Base-by-base conservation (phyloP, 176 grass and related monocot species). In the Panicum miliaceum region DNA sequence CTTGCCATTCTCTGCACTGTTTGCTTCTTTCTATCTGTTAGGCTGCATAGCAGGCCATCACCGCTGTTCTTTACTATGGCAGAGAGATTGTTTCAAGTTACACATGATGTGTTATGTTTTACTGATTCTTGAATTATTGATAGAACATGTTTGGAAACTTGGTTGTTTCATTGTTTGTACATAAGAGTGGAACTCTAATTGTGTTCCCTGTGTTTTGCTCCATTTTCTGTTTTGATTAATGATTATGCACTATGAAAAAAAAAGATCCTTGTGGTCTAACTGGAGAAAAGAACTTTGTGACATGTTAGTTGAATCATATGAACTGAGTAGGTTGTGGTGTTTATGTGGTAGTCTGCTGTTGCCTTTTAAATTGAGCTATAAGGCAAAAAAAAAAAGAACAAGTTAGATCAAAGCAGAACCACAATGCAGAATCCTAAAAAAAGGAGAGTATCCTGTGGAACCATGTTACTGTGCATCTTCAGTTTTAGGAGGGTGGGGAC, bases 211-310 rank as follows among this genome's bases (percentile, higher is more conserved):
- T 71, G 38, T 78, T 61, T 46, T 26, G n/a, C 20, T 42, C 42
- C 11, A 23, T 68, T 40, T 71, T 83, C 34, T 88, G 27, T 70
- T 62, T 63, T 76, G 48, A 72, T 25, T 48, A 87, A 53, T 76
- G 48, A 72, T 25, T 48, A 87, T 68, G 14, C 58, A 64, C 7
- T 67, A 58, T 25, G 0, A 40, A 19, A 9, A 56, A 53, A 56
- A 13, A 68, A 15, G 12, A 64, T 52, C 29, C 20, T 61, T 52
- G 48, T 1, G 13, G 9, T 76, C 16, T 85, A 47, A 86, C 10
- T 52, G 29, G 10, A 71, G 36, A 47, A 48, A 63, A 29, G 12
- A 80, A 80, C 8, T 27, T 71, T 70, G 42, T 61, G 25, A 60
- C 81, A 62, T 35, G 36, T 47, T 20, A 54, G 64, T 9, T 63